Evolutionary conservation across 345 rosid species (phyloP).

Genomic region (Anastatica hierochuntica): DNA sequence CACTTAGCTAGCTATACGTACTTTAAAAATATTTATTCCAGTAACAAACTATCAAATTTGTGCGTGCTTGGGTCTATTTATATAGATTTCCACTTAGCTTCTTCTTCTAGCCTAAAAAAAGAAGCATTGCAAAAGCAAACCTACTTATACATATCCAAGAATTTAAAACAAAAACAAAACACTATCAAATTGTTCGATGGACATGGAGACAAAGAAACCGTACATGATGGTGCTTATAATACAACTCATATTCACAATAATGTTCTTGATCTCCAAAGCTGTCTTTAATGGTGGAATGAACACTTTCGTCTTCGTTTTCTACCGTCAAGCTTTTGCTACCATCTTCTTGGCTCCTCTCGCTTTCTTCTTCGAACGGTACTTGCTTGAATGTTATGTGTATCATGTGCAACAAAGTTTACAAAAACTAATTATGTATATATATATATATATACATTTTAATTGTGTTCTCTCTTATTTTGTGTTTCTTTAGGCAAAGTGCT

Average conservation of each 20-base stretch:
- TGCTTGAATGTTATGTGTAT: too few species aligned
- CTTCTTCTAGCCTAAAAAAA: slow-evolving; percentile 2
- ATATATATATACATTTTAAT: too few species aligned
- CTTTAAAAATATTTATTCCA: too few species aligned
- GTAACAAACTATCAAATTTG: too few species aligned
- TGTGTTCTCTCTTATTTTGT: too few species aligned
- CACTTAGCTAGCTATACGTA: too few species aligned
- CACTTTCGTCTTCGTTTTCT: slow-evolving; percentile 71
- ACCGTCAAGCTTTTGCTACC: slow-evolving; percentile 75
- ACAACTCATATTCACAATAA: slow-evolving; percentile 66
- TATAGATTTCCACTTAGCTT: slow-evolving; percentile 11
- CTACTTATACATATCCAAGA: neutral
- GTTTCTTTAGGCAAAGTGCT: slow-evolving; percentile 72
- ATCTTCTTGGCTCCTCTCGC: slow-evolving; percentile 66
- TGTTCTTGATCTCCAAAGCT: slow-evolving; percentile 92
- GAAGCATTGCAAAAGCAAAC: neutral
- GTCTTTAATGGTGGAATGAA: slow-evolving; percentile 84
- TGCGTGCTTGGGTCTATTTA: slow-evolving; percentile 11
- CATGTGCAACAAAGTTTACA: too few species aligned
- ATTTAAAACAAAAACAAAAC: neutral
- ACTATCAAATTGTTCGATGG: neutral
- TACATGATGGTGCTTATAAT: slow-evolving; percentile 41
- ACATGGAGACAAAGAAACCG: slow-evolving; percentile 48
- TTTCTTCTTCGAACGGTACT: slow-evolving; percentile 62
- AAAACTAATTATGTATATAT: too few species aligned